Evolutionary conservation across 2,329 filamentous ascomycete genomes (phyloP).

Genomic region (Fusarium clavum): DNA sequence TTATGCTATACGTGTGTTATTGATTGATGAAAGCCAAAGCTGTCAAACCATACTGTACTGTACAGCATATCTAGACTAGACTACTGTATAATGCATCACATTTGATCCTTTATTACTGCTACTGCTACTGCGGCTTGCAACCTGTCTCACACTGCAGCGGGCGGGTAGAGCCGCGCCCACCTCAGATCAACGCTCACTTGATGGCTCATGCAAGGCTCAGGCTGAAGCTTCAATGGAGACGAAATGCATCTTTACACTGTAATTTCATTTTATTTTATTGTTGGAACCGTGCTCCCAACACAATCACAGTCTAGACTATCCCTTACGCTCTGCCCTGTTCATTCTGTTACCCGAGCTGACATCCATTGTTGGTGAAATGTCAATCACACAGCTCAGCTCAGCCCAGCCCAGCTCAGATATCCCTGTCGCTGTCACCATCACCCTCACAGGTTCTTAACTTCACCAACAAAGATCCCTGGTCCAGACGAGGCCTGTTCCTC

Average conservation of each 20-base stretch:
- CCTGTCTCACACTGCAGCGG: conserved; percentile 34
- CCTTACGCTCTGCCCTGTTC: neutral
- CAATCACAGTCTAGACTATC: neutral
- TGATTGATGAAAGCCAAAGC: neutral
- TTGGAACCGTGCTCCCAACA: neutral
- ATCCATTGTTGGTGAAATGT: conserved; percentile 1
- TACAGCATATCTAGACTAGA: conserved; percentile 1
- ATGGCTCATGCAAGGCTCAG: conserved; percentile 25
- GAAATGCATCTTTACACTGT: neutral
- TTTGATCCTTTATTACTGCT: neutral
- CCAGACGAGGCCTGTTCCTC: conserved; percentile 16
- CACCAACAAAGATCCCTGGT: conserved; percentile 9
- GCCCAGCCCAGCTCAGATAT: conserved; percentile 13
- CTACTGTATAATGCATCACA: conserved; percentile 18
- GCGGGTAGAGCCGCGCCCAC: conserved; percentile 37
- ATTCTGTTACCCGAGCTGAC: conserved; percentile 17
- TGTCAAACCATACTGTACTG: neutral
- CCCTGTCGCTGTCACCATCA: conserved; percentile 9
- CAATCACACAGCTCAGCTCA: conserved; percentile 12
- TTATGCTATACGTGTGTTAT: conserved; percentile 1
- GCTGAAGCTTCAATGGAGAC: conserved; percentile 1
- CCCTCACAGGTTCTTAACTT: conserved; percentile 2
- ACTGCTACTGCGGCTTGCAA: conserved; percentile 7
- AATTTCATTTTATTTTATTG: neutral
- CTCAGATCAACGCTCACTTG: conserved; percentile 5